Evolutionary conservation across 2,329 filamentous ascomycete species (phyloP), one percentile per base, ranked within the genome.

Genomic region (Fusarium clavum): DNA sequence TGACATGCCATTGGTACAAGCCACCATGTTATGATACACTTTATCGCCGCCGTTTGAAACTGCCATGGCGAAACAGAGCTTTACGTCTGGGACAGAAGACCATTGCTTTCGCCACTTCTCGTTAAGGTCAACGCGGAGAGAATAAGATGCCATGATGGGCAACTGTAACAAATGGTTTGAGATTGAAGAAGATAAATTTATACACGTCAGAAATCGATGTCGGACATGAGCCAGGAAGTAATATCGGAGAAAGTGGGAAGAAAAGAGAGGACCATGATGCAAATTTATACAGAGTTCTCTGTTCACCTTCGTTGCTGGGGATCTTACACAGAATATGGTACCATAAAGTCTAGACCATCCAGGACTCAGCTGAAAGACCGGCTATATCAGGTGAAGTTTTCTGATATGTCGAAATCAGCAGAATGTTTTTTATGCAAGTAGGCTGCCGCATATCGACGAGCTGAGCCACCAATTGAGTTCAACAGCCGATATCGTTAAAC

Each of bases 131-230:
- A 38, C 34, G 10, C 34, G 34, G 10, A 38, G 10, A 7, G 34
- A 38, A n/a, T n/a, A 7, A 38, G 10, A 7, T 38, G 18, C 2
- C 34, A 38, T 38, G 6, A 10, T 38, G 34, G 34, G 9, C 6
- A 11, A 11, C 5, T 11, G 2, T 38, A n/a, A 11, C 9, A 38
- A n/a, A 1, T 0, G 1, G 16, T n/a, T 38, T 11, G 16, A n/a
- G 9, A 38, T 3, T n/a, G 5, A 38, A 38, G 5, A 18, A 10
- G 2, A 6, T 38, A 38, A 18, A 18, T 18, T 6, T 6, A n/a
- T n/a, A n/a, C 18, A 38, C 11, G 18, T 1, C 1, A 11, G 18
- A n/a, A 38, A 6, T n/a, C 7, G 18, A n/a, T 38, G 9, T 38
- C 11, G 34, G 9, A 38, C 6, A 6, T 4, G 6, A 7, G 34